Percentiles rank a stretch among this genome's conserved stretches.
Conservation (phyloP, 108 stramenopile genomes). For the Epithemia pelagica region DNA sequence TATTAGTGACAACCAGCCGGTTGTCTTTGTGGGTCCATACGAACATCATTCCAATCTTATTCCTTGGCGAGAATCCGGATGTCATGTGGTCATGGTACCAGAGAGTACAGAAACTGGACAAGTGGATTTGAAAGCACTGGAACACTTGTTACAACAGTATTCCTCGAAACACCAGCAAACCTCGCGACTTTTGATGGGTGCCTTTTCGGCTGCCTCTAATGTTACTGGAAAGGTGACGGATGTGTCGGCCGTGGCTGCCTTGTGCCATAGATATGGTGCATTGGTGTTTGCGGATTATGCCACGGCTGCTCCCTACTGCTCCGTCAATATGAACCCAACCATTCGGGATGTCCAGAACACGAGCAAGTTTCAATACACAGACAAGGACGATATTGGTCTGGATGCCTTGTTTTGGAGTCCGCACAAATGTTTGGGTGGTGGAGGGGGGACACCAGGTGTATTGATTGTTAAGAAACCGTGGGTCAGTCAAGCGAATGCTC, state of each 20-base stretch:
- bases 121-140: constrained; percentile 71
- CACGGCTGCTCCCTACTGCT: constrained; percentile 88
- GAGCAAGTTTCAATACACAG: constrained; percentile 32
- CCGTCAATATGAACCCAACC: constrained; percentile 88
- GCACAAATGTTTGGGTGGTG: constrained; percentile 69
- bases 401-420: constrained; percentile 82
- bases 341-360: constrained; percentile 16
- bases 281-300: constrained; percentile 95
- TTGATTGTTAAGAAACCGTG: constrained; percentile 81
- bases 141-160: constrained; percentile 38
- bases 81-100: constrained; percentile 54
- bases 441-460: constrained; percentile 86
- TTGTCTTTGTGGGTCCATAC: constrained; percentile 90
- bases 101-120: constrained; percentile 27
- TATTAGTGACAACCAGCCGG: constrained; percentile 23
- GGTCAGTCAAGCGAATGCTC: constrained; percentile 68
- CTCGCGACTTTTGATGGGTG: constrained; percentile 63
- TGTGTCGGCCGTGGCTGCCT: constrained; percentile 66
- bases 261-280: constrained; percentile 81
- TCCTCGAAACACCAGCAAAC: constrained; percentile 21
- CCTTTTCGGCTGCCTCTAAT: constrained; percentile 91
- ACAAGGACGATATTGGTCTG: constrained; percentile 47
- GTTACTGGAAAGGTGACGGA: constrained; percentile 87
- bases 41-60: constrained; percentile 97
- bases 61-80: constrained; percentile 92